These are phyloP conservation scores for Pyrenula massariospora DNA, from an alignment of 495 filamentous ascomycete genomes.

Conservation along the genomic window DNA sequence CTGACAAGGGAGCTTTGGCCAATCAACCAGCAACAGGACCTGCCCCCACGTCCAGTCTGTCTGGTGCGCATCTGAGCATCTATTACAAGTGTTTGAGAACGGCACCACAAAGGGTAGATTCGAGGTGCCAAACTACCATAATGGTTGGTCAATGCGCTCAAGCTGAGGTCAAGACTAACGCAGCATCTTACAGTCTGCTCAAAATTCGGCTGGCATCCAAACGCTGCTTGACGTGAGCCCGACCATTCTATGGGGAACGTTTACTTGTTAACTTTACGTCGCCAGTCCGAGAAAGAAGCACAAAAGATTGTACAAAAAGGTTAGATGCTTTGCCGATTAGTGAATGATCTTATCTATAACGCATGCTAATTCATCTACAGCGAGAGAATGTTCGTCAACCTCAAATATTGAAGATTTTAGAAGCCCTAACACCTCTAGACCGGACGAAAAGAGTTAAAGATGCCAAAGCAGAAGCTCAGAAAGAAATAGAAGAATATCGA, in stretches of 20 bases:
- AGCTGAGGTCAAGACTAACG: background rate
- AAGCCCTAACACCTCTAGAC: conserved; percentile 38
- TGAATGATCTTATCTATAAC: too few relatives aligned
- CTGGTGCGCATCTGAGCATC: too few relatives aligned
- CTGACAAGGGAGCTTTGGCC: background rate
- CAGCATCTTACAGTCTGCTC: conserved; percentile 59
- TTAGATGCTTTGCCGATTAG: conserved; percentile 26
- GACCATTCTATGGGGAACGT: conserved; percentile 3
- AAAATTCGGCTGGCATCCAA: conserved; percentile 96
- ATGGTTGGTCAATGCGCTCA: background rate
- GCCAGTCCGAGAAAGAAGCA: conserved; percentile 90
- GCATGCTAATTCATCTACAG: conserved; percentile 20
- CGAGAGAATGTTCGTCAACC: conserved; percentile 60
- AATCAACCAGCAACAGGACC: background rate
- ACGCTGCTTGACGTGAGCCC: conserved; percentile 89
- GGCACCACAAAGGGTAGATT: background rate
- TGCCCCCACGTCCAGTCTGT: background rate
- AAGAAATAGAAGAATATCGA: conserved; percentile 93
- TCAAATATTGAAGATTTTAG: conserved; percentile 3
- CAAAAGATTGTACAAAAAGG: conserved; percentile 98
- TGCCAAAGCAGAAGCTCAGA: conserved; percentile 88
- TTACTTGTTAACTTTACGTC: background rate
- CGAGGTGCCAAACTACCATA: background rate
- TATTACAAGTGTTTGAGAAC: background rate
- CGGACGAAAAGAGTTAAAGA: conserved; percentile 95